A percentile compares a stretch with the other conserved stretches of the same genome.
These are phyloP conservation scores for Penicillium sp. DNA, from an alignment of 2,329 filamentous ascomycete genomes.

Conservation along the genomic window DNA sequence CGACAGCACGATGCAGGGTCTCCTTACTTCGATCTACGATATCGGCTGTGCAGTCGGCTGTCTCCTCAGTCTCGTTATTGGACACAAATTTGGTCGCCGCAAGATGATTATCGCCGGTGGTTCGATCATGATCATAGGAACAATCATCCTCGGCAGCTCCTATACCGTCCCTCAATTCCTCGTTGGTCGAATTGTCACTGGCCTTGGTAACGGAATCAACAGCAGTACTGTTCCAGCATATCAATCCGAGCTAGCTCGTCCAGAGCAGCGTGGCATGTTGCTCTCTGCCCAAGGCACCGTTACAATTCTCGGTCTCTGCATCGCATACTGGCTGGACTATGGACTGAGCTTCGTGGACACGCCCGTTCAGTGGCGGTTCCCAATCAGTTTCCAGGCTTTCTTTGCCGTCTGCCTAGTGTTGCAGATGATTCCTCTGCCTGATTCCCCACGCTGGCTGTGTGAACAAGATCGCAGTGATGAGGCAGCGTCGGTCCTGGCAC, in stretches of 20 bases:
- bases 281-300: slow-evolving; percentile 30
- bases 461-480: slow-evolving; percentile 35
- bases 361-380: slow-evolving; percentile 46
- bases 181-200: slow-evolving; percentile 49
- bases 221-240: slow-evolving; percentile 25
- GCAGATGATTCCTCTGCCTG: slow-evolving; percentile 39
- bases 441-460: slow-evolving; percentile 41
- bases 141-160: slow-evolving; percentile 44
- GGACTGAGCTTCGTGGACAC: slow-evolving; percentile 32
- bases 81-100: slow-evolving; percentile 46
- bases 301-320: slow-evolving; percentile 49
- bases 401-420: slow-evolving; percentile 41
- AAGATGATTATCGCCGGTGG: slow-evolving; percentile 45
- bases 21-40: slow-evolving; percentile 28
- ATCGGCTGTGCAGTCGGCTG: slow-evolving; percentile 38
- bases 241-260: slow-evolving; percentile 22
- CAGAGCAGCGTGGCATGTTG: slow-evolving; percentile 19
- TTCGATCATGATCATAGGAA: slow-evolving; percentile 47
- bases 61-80: slow-evolving; percentile 36
- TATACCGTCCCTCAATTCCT: slow-evolving; percentile 47
- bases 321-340: slow-evolving; percentile 53
- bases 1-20: slow-evolving; percentile 40
- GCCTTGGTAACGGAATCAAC: slow-evolving; percentile 37
- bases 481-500: slow-evolving; percentile 29
- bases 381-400: slow-evolving; percentile 45